Percentiles rank a stretch among this genome's conserved stretches.
These are phyloP conservation scores for Xeromyces bisporus DNA, from an alignment of 495 filamentous ascomycete genomes.

Conservation along the genomic window DNA sequence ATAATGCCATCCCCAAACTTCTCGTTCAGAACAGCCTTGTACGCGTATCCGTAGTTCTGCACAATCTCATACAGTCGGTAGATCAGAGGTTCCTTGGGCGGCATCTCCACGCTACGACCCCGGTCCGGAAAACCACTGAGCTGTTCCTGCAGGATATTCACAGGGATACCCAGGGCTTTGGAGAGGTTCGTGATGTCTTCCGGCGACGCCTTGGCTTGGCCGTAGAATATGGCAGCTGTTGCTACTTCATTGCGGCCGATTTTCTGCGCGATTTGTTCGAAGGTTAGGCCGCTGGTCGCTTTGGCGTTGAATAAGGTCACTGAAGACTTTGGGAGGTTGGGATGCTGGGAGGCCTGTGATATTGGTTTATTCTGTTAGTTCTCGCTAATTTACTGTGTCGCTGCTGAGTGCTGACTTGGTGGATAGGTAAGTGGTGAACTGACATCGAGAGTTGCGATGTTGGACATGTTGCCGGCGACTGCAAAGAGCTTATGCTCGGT, in stretches of 20 bases:
- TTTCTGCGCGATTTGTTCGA: constrained; percentile 59
- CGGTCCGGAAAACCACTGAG: constrained; percentile 65
- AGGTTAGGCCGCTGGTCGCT: constrained; percentile 53
- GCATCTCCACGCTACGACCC: constrained; percentile 77
- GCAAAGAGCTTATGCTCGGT: no score
- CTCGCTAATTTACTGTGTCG: background rate
- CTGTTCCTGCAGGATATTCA: constrained; percentile 39
- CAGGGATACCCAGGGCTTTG: constrained; percentile 43
- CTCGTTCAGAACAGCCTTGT: constrained; percentile 93
- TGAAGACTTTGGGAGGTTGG: constrained; percentile 48
- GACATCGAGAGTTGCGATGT: constrained; percentile 27
- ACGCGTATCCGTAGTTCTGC: constrained; percentile 95
- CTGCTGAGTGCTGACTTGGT: no score
- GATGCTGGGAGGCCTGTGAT: constrained; percentile 22
- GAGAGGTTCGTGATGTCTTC: constrained; percentile 66
- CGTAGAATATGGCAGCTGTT: constrained; percentile 86
- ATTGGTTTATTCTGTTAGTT: background rate
- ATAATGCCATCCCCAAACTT: constrained; percentile 99
- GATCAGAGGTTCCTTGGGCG: constrained; percentile 82
- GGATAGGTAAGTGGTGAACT: constrained; percentile 1
- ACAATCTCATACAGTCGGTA: constrained; percentile 93
- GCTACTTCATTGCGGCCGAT: constrained; percentile 82
- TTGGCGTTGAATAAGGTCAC: constrained; percentile 75
- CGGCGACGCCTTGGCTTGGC: constrained; percentile 62
- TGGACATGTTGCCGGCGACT: constrained; percentile 23